Evolutionary conservation across 345 rosid genomes (phyloP), one percentile per base, ranked within the genome.

Genomic region (Arabidopsis arenosa): DNA sequence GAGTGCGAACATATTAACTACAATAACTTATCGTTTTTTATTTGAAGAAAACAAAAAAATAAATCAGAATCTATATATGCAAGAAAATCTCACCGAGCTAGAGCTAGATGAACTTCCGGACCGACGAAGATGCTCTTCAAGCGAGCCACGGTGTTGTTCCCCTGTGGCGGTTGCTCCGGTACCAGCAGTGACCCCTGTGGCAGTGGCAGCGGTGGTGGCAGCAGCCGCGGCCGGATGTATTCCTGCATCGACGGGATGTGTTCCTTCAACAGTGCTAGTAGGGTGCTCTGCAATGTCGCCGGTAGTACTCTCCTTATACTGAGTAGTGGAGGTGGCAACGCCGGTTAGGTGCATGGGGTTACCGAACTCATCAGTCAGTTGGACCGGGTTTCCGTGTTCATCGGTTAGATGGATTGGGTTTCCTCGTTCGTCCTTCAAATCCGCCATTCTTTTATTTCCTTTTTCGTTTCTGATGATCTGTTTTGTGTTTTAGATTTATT

Each of bases 281-380:
- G 69, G 81, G 15, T 39, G 55, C 36, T 14, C 64, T 0, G 23
- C 14, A 18, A 32, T 68, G 18, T 5, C 11, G 0, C 44, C 6
- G 0, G 69, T 57, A n/a, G 15, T 45, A 41, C 11, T 69, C 12
- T 75, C 64, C 1, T 59, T 35, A 10, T 39, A 26, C 4, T 14
- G 35, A n/a, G 70, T 67, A 2, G 57, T 9, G n/a, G 85, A 21
- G 72, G 74, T 80, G 23, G 90, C 93, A 1, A 86, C 70, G 11
- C 93, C 98, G 3, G 72, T 75, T 37, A 93, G 74, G 52, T 85
- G 84, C 63, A 88, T 55, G 14, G 91, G 96, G 57, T 85, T 83
- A 5, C 96, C 91, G 8, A 64, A 68, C 76, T 87, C 91, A 71
- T 88, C 96, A 2, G 86, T 86, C 67, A 88, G 80, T 33, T 75